Base-by-base conservation (phyloP, 2,329 filamentous ascomycete genomes). In the Teratosphaeria nubilosa region DNA sequence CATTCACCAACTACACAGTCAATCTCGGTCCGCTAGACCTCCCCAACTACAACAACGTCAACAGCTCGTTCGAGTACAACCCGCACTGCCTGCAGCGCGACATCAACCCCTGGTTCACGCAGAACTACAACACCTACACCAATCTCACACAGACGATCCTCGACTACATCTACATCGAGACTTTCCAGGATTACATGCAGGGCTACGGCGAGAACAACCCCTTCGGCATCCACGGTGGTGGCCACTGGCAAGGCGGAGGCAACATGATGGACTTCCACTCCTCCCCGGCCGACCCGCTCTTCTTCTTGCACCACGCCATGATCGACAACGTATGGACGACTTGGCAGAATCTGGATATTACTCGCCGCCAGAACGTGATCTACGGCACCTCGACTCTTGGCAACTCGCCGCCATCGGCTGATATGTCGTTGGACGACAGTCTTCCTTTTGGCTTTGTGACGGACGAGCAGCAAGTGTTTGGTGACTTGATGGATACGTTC, bases 291-390 rank as follows among this genome's bases (percentile, higher is more conserved):
- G 78, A 81, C 54, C 77, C 77, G 3, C 62, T 72, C 4, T 81
- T 81, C 69, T 81, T 73, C 66, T 68, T 78, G 32, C 78, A 80
- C 61, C 78, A 80, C 59, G 66, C 63, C 13, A 75, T 75, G 72
- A 74, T 81, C 30, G 77, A 79, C 61, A 71, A 76, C 0, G 61
- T 75, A 4, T 81, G 73, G 69, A 76, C 74, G 69, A 77, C 76
- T 13, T 82, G 79, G 79, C 78, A 81, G 63, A 76, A 76, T 58
- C 66, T 74, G 53, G 73, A 80, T 58, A 65, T 73, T 41, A 62
- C 66, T 53, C 68, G 68, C 13, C 69, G 78, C 14, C 68, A 69
- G 56, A 67, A 73, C 54, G 69, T 67, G 30, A 72, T 80, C 57
- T 69, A 65, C 3, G 78, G 75, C 1, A 79, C 76, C 4, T 71